A percentile compares a stretch with the other conserved stretches of the same genome.
Conservation (phyloP, 495 filamentous ascomycete species). For the Penicillium pancosmium region DNA sequence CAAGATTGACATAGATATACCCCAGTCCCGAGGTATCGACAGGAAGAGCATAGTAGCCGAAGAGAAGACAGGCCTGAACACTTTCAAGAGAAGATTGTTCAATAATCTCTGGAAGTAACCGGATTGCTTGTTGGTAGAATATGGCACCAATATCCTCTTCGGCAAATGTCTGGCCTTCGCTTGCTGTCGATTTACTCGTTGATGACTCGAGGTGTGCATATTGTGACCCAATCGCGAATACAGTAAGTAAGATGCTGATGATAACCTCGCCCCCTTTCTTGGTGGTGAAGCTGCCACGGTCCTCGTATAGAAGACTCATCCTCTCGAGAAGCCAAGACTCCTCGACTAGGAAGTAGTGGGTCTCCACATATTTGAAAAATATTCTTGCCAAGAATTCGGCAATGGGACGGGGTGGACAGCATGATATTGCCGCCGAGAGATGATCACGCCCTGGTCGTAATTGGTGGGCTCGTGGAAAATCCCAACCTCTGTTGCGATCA, state of each 20-base stretch:
- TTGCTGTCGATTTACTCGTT: conserved; percentile 7
- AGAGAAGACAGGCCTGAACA: conserved; percentile 43
- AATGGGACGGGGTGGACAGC: conserved; percentile 41
- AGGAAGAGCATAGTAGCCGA: conserved; percentile 40
- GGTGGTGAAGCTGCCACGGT: conserved; percentile 19
- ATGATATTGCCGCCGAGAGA: conserved; percentile 32
- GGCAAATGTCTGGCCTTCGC: conserved; percentile 21
- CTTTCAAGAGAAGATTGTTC: conserved; percentile 41
- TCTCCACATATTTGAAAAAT: conserved; percentile 44
- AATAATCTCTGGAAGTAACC: conserved; percentile 45
- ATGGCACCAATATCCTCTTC: conserved; percentile 43
- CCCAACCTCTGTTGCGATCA: conserved; percentile 14
- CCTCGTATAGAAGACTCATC: conserved; percentile 31
- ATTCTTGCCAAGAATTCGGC: conserved; percentile 38
- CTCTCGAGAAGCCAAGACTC: conserved; percentile 33
- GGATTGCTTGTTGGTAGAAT: conserved; percentile 43
- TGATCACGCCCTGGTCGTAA: conserved; percentile 27
- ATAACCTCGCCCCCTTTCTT: conserved; percentile 32
- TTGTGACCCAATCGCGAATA: conserved; percentile 48
- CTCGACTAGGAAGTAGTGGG: conserved; percentile 40
- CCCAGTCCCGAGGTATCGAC: conserved; percentile 41
- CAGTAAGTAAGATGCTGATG: conserved; percentile 37
- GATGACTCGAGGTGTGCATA: conserved; percentile 42
- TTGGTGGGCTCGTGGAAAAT: conserved; percentile 33
- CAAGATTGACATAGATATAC: conserved; percentile 41